Conservation (phyloP, 2,329 filamentous ascomycete species). For the Fusarium chuoi region DNA sequence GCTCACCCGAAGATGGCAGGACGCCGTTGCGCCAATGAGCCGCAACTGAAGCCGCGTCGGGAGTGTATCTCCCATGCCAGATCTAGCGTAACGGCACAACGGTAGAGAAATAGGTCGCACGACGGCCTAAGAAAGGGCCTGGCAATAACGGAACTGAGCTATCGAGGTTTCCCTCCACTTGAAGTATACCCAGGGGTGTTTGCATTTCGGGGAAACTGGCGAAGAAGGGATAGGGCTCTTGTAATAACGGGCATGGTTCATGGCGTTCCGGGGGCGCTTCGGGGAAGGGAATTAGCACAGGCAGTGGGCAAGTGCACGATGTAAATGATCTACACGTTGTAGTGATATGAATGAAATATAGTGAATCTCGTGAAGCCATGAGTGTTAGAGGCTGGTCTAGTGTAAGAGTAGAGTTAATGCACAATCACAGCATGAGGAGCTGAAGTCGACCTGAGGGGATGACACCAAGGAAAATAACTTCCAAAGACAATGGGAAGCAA, state of each 20-base stretch:
- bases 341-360: conserved; percentile 32
- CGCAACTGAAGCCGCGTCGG: conserved; percentile 31
- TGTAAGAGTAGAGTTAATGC: not conserved
- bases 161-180: conserved; percentile 20
- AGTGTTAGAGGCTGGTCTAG: not conserved
- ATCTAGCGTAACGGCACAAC: conserved; percentile 16
- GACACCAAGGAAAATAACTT: not conserved
- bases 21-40: conserved; percentile 20
- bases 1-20: conserved; percentile 15
- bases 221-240: conserved; percentile 30
- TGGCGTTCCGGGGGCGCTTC: conserved; percentile 38
- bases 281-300: conserved; percentile 35
- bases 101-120: conserved; percentile 11
- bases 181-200: conserved; percentile 43
- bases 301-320: conserved; percentile 45
- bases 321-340: conserved; percentile 13
- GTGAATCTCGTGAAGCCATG: not conserved
- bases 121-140: conserved; percentile 1
- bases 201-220: conserved; percentile 37
- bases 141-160: conserved; percentile 1
- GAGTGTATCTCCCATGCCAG: conserved; percentile 27
- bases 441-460: not conserved
- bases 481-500: not conserved
- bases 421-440: not conserved
- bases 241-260: conserved; percentile 38